These are phyloP conservation scores for Yarrowia keelungensis DNA, from an alignment of 805 yeast species.

Conservation along the genomic window DNA sequence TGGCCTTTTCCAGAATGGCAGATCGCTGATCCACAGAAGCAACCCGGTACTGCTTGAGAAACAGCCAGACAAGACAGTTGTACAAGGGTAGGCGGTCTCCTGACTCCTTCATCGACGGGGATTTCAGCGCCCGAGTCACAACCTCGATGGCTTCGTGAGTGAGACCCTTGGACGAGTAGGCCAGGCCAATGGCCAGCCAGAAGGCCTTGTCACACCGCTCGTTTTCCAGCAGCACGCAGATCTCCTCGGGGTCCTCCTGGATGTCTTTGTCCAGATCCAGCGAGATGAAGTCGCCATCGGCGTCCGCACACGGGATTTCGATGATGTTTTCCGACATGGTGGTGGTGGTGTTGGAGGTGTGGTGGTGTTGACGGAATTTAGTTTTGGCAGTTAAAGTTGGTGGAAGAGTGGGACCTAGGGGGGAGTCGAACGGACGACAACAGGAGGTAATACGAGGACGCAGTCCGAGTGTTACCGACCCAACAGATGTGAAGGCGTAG, in stretches of 20 bases:
- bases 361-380: background rate
- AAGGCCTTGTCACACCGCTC: slow-evolving; percentile 77
- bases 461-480: no score
- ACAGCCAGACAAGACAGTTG: slow-evolving; percentile 76
- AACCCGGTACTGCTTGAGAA: slow-evolving; percentile 48
- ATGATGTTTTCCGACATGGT: slow-evolving; percentile 49
- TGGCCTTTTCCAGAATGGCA: slow-evolving; percentile 51
- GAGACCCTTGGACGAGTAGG: slow-evolving; percentile 70
- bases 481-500: no score
- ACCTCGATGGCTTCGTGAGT: slow-evolving; percentile 69
- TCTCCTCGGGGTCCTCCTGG: slow-evolving; percentile 88
- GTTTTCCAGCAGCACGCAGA: slow-evolving; percentile 76
- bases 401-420: no score
- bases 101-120: slow-evolving; percentile 45
- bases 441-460: no score
- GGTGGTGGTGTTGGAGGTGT: background rate
- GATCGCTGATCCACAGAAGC: slow-evolving; percentile 44
- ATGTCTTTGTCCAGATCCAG: slow-evolving; percentile 80
- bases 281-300: slow-evolving; percentile 81
- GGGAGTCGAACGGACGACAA: no score
- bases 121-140: slow-evolving; percentile 63
- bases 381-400: background rate
- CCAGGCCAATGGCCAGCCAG: slow-evolving; percentile 85
- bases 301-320: slow-evolving; percentile 72
- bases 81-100: slow-evolving; percentile 61